Base-by-base conservation (phyloP, 2,329 filamentous ascomycete genomes). In the Periconia sp. region DNA sequence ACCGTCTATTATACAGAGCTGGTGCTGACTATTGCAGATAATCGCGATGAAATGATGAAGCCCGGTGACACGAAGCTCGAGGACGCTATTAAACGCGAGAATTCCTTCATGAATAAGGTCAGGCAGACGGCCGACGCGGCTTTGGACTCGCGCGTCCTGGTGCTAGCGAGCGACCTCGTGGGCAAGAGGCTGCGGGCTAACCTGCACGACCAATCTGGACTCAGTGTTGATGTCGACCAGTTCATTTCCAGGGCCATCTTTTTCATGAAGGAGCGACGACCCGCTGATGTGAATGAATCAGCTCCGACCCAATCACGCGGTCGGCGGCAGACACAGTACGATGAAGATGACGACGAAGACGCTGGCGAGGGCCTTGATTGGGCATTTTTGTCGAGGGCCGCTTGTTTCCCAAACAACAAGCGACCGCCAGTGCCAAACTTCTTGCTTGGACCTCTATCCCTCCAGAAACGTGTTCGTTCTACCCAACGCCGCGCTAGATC, bases 61-160 rank as follows among this genome's bases (percentile, higher is more conserved):
- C 77, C 79, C 1, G 81, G 83, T 25, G 88, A 86, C 7, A 75
- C 78, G 17, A 83, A 84, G 2, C 74, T 96, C 12, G 75, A 81
- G 44, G 77, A 86, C 8, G 83, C 84, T 1, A 74, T 97, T 17
- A 68, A 80, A 17, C 79, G 80, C 51, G 85, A 87, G 12, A 85
- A 94, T 56, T 69, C 77, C 24, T 72, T 86, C 11, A 85, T 86
- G 48, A 76, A 78, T 42, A 78, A 83, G 54, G 86, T 95, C 47
- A 89, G 87, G 59, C 92, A 96, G 73, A 96, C 94, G 0, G 84
- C 86, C 2, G 94, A 97, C 66, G 94, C 94, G 1, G 89, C 88
- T 1, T 86, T 95, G 48, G 94, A 99, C 66, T 91, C 92, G 0
- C 84, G 88, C n/a, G 78, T 95, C 18, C 79, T 97, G 3, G 87